A percentile compares a stretch with the other conserved stretches of the same genome.
phyloP scores from a whole-genome alignment of 2,329 filamentous ascomycete genomes.

The Aureobasidium sp. region DNA sequence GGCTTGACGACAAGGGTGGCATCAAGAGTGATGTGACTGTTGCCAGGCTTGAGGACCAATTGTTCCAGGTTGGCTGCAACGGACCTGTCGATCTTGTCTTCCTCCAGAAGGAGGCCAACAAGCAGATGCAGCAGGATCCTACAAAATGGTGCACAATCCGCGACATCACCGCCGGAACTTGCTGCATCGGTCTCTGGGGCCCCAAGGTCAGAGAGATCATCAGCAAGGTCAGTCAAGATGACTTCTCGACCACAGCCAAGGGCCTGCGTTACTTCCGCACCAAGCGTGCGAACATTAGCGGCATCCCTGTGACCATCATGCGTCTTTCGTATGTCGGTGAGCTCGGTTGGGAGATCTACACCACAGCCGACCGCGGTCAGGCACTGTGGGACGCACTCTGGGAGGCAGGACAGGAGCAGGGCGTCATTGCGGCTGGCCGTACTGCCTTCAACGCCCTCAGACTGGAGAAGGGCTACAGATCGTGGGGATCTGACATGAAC shows the following conservation, averaged over 20 bases:
- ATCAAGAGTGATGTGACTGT: conserved; percentile 52
- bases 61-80: conserved; percentile 51
- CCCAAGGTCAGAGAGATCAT: conserved; percentile 48
- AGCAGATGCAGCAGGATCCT: conserved; percentile 36
- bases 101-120: conserved; percentile 44
- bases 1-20: conserved; percentile 46
- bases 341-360: conserved; percentile 54
- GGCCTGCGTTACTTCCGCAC: conserved; percentile 44
- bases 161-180: conserved; percentile 53
- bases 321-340: conserved; percentile 55
- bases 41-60: conserved; percentile 41
- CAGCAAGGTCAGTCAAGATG: conserved; percentile 35
- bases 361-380: conserved; percentile 50
- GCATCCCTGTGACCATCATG: conserved; percentile 49
- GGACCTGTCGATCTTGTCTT: conserved; percentile 48
- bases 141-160: conserved; percentile 43
- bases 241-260: conserved; percentile 34
- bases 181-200: conserved; percentile 56
- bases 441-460: conserved; percentile 51
- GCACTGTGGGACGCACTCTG: conserved; percentile 52
- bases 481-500: conserved; percentile 51
- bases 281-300: conserved; percentile 43
- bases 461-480: conserved; percentile 52
- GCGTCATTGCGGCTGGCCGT: conserved; percentile 51
- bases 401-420: conserved; percentile 46